A percentile compares a stretch with the other conserved stretches of the same genome.
Evolutionary conservation across 768 basidiomycete genomes (phyloP).

Genomic region (Mycena rebaudengoi): DNA sequence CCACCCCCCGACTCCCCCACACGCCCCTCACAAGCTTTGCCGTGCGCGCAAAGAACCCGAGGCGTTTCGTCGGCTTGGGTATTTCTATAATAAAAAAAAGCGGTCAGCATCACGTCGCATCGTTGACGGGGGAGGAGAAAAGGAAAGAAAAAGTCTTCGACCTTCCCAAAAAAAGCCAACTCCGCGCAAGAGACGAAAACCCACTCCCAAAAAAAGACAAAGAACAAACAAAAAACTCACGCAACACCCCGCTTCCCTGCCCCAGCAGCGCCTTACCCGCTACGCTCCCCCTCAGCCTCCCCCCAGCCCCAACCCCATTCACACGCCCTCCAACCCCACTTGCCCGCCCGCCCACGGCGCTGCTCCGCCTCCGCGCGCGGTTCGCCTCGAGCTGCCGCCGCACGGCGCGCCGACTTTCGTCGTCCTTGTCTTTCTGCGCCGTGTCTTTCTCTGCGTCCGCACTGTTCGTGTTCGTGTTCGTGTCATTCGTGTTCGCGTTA

Average conservation of each 20-base stretch:
- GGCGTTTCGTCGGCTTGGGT: conserved; percentile 55
- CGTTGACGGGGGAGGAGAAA: conserved; percentile 12
- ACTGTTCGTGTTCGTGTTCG: conserved; percentile 29
- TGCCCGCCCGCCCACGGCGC: conserved; percentile 55
- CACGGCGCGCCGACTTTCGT: no score
- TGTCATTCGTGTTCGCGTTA: no score
- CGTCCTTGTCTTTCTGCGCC: conserved; percentile 60
- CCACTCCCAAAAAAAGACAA: no score
- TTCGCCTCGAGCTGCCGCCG: conserved; percentile 71
- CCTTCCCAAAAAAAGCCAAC: no score
- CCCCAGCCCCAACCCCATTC: no score
- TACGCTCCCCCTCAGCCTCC: no score
- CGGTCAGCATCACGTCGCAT: no score
- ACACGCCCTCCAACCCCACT: conserved; percentile 49
- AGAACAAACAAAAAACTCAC: no score
- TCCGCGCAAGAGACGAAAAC: no score
- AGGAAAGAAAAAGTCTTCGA: conserved; percentile 15
- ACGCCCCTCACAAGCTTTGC: conserved; percentile 78
- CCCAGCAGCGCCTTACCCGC: no score
- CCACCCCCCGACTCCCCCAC: conserved; percentile 59
- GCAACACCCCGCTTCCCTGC: no score
- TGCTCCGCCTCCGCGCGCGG: conserved; percentile 76
- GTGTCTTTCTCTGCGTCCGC: conserved; percentile 53
- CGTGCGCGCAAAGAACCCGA: conserved; percentile 77
- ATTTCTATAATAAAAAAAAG: conserved; percentile 46